These are phyloP conservation scores for Porogramme epimiltina DNA, from an alignment of 1,284 basidiomycete genomes.

Conservation along the genomic window DNA sequence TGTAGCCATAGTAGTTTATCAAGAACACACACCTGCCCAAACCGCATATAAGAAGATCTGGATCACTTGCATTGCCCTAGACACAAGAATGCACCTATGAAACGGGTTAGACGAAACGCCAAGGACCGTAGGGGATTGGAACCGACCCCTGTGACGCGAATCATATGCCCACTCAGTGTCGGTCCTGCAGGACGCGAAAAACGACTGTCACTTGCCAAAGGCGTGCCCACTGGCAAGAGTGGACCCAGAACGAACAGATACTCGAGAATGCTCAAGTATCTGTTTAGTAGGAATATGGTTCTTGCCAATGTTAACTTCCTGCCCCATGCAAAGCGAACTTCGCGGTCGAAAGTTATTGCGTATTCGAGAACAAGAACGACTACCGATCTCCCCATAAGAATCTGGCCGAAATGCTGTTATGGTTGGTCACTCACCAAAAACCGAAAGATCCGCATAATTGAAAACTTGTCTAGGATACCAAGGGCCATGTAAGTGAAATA, in stretches of 20 bases:
- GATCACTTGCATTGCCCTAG: conserved; percentile 1
- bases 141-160: conserved; percentile 7
- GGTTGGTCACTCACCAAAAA: conserved; percentile 12
- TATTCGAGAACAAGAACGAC: conserved; percentile 16
- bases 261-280: conserved; percentile 12
- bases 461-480: conserved; percentile 1
- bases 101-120: not conserved
- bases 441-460: conserved; percentile 17
- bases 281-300: conserved; percentile 15
- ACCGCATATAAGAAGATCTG: conserved; percentile 10
- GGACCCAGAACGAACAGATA: conserved; percentile 14
- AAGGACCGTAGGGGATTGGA: not conserved
- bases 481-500: not conserved
- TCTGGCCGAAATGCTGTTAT: not conserved
- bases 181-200: not conserved
- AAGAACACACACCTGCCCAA: conserved; percentile 17
- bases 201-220: conserved; percentile 5
- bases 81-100: conserved; percentile 4
- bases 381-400: not conserved
- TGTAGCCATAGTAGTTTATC: not conserved
- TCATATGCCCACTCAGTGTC: not conserved
- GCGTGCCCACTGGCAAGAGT: conserved; percentile 6
- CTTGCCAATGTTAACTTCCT: conserved; percentile 11
- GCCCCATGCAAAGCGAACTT: conserved; percentile 20
- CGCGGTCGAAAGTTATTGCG: conserved; percentile 14